Base-by-base conservation (phyloP, 73 alveolate genomes). In the Paraurostyla sp. region DNA sequence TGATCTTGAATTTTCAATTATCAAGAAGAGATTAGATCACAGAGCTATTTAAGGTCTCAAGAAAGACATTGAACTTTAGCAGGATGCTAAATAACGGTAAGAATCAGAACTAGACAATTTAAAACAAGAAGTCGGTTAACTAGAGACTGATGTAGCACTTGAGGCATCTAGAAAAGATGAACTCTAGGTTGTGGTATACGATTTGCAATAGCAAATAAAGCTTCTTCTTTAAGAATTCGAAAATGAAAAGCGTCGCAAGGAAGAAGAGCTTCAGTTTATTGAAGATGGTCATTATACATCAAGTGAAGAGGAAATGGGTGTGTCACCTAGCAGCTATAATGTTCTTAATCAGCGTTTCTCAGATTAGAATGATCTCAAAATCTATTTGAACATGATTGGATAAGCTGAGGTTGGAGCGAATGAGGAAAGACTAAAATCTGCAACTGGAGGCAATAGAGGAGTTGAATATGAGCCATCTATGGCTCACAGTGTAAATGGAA, bases 261-360 rank as follows among this genome's bases (percentile, higher is more conserved):
- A 49, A 32, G 29, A 23, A 3, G 76, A 78, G 50, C 36, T 78
- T 33, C 20, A 40, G 40, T 78, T 78, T 36, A 78, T 78, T 20
- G 89, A 78, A 36, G 78, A 54, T 7, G 89, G 80, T 9, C 9
- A 78, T 38, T 78, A 52, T 36, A 78, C 89, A 23, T 46, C 63
- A 6, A 45, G 40, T 54, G 89, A 78, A 78, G 89, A 78, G 20
- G 89, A 78, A 20, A 78, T 78, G 89, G 89, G 89, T 6, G 69
- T 78, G 23, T 51, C 80, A 22, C 89, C 89, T 1, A 78, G 89
- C 33, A 52, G 75, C 32, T 78, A 78, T 43, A 78, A 78, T 36
- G 65, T 73, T 2, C 71, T 73, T 42, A 73, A 73, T 73, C 71
- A 73, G 49, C 32, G 86, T 7, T 73, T 73, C 42, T 73, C 86